A percentile compares a stretch with the other conserved stretches of the same genome.
Evolutionary conservation across 2,329 filamentous ascomycete genomes (phyloP).

Genomic region (Periconia macrospinosa): DNA sequence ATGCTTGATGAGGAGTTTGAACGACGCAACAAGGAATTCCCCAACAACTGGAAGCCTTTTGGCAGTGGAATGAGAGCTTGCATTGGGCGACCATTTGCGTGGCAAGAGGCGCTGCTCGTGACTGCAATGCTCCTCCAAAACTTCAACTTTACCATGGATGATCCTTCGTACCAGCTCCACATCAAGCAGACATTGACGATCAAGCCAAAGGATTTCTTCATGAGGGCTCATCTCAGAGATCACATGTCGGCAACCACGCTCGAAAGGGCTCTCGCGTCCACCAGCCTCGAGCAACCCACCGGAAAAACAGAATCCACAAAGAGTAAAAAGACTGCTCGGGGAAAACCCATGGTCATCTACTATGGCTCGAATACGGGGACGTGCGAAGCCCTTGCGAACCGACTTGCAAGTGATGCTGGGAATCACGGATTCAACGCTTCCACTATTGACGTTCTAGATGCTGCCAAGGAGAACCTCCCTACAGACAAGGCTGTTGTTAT

Average conservation of each 20-base stretch:
- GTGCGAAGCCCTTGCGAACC: slow-evolving; percentile 46
- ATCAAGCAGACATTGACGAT: slow-evolving; percentile 51
- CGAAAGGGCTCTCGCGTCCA: slow-evolving; percentile 28
- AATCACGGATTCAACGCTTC: slow-evolving; percentile 40
- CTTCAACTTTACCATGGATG: slow-evolving; percentile 48
- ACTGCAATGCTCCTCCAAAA: slow-evolving; percentile 49
- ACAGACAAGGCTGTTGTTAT: slow-evolving; percentile 43
- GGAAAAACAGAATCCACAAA: neutral
- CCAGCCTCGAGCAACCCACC: slow-evolving; percentile 18
- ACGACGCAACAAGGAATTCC: slow-evolving; percentile 41
- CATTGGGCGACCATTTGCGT: slow-evolving; percentile 58
- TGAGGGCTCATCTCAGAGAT: slow-evolving; percentile 39
- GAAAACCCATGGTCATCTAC: slow-evolving; percentile 39
- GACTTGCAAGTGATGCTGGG: slow-evolving; percentile 38
- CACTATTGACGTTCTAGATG: slow-evolving; percentile 39
- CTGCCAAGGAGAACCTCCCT: slow-evolving; percentile 35
- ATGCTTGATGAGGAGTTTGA: slow-evolving; percentile 50
- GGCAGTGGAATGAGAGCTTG: slow-evolving; percentile 56
- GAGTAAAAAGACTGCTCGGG: slow-evolving; percentile 12
- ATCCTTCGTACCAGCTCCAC: slow-evolving; percentile 47
- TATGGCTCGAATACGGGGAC: slow-evolving; percentile 48
- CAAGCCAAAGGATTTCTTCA: slow-evolving; percentile 47
- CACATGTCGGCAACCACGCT: slow-evolving; percentile 35
- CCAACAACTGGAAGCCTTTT: slow-evolving; percentile 56
- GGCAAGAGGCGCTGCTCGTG: slow-evolving; percentile 56